phyloP scores from a whole-genome alignment of 1,139 yeast genomes.

The Blastobotrys elegans region DNA sequence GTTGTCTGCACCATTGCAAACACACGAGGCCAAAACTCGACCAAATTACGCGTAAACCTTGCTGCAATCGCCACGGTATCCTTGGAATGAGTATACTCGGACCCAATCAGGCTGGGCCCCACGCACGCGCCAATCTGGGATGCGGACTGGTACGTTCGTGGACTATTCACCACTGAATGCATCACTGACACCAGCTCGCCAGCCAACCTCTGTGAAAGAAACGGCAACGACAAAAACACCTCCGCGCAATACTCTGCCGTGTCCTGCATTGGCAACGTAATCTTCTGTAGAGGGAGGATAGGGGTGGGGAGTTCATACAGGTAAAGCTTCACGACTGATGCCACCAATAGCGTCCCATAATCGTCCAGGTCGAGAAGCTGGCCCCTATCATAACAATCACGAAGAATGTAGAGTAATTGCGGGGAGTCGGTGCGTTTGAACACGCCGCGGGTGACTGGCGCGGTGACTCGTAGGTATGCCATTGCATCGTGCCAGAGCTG shows the following conservation, averaged over 20 bases:
- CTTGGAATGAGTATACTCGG: constrained; percentile 22
- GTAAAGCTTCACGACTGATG: constrained; percentile 36
- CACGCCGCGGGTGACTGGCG: constrained; percentile 26
- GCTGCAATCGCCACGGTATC: constrained; percentile 28
- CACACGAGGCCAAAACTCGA: constrained; percentile 30
- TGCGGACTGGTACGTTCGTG: constrained; percentile 22
- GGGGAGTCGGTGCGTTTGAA: constrained; percentile 27
- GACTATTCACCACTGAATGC: constrained; percentile 17
- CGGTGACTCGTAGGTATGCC: constrained; percentile 22
- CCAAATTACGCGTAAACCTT: constrained; percentile 26
- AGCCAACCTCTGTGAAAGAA: constrained; percentile 22
- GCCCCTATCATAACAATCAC: constrained; percentile 37
- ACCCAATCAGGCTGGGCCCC: constrained; percentile 33
- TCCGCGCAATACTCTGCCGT: constrained; percentile 24
- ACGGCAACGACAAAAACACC: constrained; percentile 22
- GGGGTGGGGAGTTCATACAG: constrained; percentile 36
- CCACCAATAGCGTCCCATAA: constrained; percentile 36
- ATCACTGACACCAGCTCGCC: constrained; percentile 23
- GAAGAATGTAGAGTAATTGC: constrained; percentile 28
- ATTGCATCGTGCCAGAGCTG: constrained; percentile 31
- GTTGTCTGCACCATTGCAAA: constrained; percentile 9
- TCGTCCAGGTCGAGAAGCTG: constrained; percentile 36
- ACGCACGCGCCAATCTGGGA: constrained; percentile 28
- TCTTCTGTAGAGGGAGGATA: constrained; percentile 27
- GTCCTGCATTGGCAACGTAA: constrained; percentile 31